Base-by-base conservation (phyloP, 148 eudicot species). In the Rhododendron molle region DNA sequence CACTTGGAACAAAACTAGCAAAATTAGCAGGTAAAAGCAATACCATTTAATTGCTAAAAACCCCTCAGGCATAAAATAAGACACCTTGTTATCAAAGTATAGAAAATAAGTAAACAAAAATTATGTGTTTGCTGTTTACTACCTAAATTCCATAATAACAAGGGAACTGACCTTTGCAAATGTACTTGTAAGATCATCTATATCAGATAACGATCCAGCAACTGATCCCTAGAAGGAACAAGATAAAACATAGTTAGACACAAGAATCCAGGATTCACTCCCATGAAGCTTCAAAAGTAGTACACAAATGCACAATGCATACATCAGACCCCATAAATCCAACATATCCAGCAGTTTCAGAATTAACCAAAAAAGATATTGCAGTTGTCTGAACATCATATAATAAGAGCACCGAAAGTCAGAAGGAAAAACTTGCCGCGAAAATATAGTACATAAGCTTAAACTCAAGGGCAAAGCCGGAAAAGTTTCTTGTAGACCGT, bases 101-200 rank as follows among this genome's bases (percentile, higher is more conserved):
- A 30, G 13, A 21, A 30, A 80, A 52, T 79, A 20, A 18, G 7
- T 32, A 38, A 54, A 15, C 30, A 16, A 30, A 50, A 16, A 56
- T 14, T 11, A 18, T 8, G 20, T 78, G 26, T 40, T 40, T 40
- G 0, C 3, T 79, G 23, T 69, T 9, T 65, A 9, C 80, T 78
- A 47, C 81, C 81, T 10, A 79, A 32, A 8, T 15, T 30, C 52
- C 46, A 65, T 36, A 3, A 15, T 80, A 46, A 15, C 38, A 85
- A 65, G 58, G 85, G 77, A 86, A 83, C 90, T 90, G 56, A 95
- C 99, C 98, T 97, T 97, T 52, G 92, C 88, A 89, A 94, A 97
- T 83, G 98, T 97, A 73, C 94, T 97, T 80, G 96, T 90, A 76
- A 97, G 87, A 91, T 97, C 99, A 92, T 97, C 99, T 52, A 94